phyloP scores from a whole-genome alignment of 2,329 filamentous ascomycete genomes.

The Dothistroma septosporum region DNA sequence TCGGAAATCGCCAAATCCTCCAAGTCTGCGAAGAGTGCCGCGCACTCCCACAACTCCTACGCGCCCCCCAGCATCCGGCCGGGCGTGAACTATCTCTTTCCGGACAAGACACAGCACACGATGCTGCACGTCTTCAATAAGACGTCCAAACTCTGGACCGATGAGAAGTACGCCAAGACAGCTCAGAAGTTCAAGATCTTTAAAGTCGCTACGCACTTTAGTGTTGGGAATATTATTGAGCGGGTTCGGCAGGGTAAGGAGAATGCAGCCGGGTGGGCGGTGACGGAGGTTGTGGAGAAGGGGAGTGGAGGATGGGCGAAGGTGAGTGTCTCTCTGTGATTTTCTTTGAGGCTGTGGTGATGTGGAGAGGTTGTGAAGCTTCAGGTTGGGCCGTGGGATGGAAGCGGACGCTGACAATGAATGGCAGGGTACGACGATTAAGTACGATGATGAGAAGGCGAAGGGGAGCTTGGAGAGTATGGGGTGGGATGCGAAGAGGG shows the following conservation, averaged over 20 bases:
- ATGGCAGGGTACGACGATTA: conserved; percentile 29
- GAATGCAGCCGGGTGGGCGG: not conserved
- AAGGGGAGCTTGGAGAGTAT: conserved; percentile 27
- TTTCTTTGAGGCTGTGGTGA: not conserved
- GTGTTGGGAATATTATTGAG: conserved; percentile 31
- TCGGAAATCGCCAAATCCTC: not conserved
- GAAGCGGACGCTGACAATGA: not conserved
- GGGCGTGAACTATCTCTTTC: conserved; percentile 31
- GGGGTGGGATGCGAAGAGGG: conserved; percentile 33
- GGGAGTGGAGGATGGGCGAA: conserved; percentile 31
- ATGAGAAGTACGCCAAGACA: conserved; percentile 10
- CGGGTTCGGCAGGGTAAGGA: conserved; percentile 22
- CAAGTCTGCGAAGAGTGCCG: not conserved
- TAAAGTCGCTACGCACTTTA: conserved; percentile 27
- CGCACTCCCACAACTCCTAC: not conserved
- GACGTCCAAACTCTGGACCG: conserved; percentile 27
- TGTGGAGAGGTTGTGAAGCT: not conserved
- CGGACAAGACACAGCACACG: conserved; percentile 23
- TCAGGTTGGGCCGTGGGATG: not conserved
- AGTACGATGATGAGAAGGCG: conserved; percentile 28
- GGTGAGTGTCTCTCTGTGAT: conserved; percentile 17
- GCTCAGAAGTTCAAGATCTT: conserved; percentile 33
- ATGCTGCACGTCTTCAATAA: conserved; percentile 32
- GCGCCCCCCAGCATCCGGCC: conserved; percentile 18
- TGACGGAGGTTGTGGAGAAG: conserved; percentile 9